These are phyloP conservation scores for Daldinia decipiens DNA, from an alignment of 495 filamentous ascomycete species.

Conservation along the genomic window DNA sequence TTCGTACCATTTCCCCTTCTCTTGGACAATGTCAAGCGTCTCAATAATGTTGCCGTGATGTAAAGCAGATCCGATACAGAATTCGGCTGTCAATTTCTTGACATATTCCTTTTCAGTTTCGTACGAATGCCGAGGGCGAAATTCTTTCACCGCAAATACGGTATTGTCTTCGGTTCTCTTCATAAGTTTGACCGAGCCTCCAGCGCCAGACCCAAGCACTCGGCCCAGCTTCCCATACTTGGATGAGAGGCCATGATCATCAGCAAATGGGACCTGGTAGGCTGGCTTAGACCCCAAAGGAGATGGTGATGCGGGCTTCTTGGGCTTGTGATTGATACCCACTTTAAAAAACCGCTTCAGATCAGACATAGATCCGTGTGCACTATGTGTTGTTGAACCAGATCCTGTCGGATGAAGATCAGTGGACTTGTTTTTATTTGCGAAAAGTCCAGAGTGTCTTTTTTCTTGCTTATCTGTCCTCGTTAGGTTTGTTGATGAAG, in stretches of 20 bases:
- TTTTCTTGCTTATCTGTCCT: constrained; percentile 54
- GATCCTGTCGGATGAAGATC: constrained; percentile 50
- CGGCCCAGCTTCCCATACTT: constrained; percentile 97
- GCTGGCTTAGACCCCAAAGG: constrained; percentile 65
- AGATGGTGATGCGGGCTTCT: constrained; percentile 69
- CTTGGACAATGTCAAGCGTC: constrained; percentile 95
- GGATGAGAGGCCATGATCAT: constrained; percentile 88
- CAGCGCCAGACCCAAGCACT: constrained; percentile 92
- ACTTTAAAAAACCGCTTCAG: constrained; percentile 91
- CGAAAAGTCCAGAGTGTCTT: constrained; percentile 57
- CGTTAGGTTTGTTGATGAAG: constrained; percentile 58
- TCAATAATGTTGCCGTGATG: constrained; percentile 99
- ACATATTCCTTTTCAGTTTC: constrained; percentile 94
- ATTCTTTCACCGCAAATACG: constrained; percentile 98
- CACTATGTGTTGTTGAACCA: constrained; percentile 64
- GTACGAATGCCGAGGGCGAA: constrained; percentile 90
- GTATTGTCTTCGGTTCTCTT: constrained; percentile 88
- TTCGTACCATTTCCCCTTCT: constrained; percentile 96
- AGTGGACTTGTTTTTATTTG: constrained; percentile 44
- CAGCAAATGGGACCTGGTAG: constrained; percentile 85
- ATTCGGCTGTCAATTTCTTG: constrained; percentile 99
- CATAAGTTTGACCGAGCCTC: constrained; percentile 94
- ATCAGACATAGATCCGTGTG: constrained; percentile 90
- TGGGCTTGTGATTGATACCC: constrained; percentile 70
- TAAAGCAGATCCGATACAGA: constrained; percentile 95